Evolutionary conservation across 176 grass and related monocot genomes (phyloP), one percentile per base, ranked within the genome.

Genomic region (Hordeum vulgare): DNA sequence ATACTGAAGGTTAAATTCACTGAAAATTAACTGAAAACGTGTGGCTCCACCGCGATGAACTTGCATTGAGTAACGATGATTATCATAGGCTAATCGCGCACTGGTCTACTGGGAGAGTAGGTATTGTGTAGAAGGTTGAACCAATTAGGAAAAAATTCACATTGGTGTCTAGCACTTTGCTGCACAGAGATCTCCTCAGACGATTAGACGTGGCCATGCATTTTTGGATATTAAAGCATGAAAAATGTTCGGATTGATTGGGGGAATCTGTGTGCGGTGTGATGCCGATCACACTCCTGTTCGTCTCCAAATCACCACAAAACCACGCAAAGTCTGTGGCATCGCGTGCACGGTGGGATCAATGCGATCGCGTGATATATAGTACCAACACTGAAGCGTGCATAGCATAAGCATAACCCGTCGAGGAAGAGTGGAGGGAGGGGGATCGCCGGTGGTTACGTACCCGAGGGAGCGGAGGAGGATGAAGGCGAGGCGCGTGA

Each of bases 381-480:
- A n/a, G n/a, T n/a, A 14, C 57, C 66, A 40, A 14, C n/a, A 41
- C 18, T 66, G 8, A 14, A 14, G 3, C 37, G 15, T 20, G 23
- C n/a, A n/a, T n/a, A n/a, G n/a, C n/a, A n/a, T 17, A 35, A 63
- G 27, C 37, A 5, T 44, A 44, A 44, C 41, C 3, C 31, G 3
- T 33, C 3, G 31, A 80, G 63, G 11, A 1, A 21, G 47, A 49
- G 0, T 26, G 7, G 3, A 14, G 27, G 13, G 21, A n/a, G 1
- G 25, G n/a, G 59, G 1, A 2, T 25, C 17, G 42, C 0, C 18
- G 37, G 66, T 56, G 1, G 51, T 0, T 39, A 5, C 66, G 66
- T 90, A 98, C 96, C 96, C 96, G 66, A 98, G 96, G 73, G 89
- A 98, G 86, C 83, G 87, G 42, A 98, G 93, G 56, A 95, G 96